Base-by-base conservation (phyloP, 108 stramenopile genomes). In the Fistulifera pelliculosa region DNA sequence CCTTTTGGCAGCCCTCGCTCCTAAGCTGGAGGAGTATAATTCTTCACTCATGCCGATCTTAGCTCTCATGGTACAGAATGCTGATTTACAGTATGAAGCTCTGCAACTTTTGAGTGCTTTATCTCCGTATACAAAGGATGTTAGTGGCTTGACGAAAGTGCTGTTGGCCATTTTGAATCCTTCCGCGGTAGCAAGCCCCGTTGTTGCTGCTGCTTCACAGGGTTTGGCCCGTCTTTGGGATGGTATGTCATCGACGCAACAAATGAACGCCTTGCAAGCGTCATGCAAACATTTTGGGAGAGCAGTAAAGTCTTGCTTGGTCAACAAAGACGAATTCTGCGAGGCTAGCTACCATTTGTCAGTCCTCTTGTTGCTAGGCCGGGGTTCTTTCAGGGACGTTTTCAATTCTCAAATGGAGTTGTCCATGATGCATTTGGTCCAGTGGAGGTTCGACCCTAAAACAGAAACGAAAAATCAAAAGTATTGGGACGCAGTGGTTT, bases 401-500 rank as follows among this genome's bases (percentile, higher is more conserved):
- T 66, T 73, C 23, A 60, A 61, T 16, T 19, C 49, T 1, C 21
- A 60, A 25, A 16, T 63, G 22, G 16, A 74, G 14, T 25, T 21
- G 31, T 41, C 67, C 3, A 56, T 81, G 40, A 56, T 65, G 39
- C 45, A 65, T 44, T 52, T 69, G 23, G 54, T 64, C 45, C 65
- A 74, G 45, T 75, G 71, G 69, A 60, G 74, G 12, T 66, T 57
- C 52, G 79, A 80, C 53, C 58, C 76, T 1, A 78, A 77, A 31
- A 58, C 71, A 17, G 55, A 56, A 49, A 59, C 49, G 7, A 55
- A 68, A 28, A 68, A 74, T 7, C 27, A 12, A 15, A 52, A 56
- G 7, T 68, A 66, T 50, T 85, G 81, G 81, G 68, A 79, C 60
- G 83, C 81, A n/a, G 54, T 74, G 1, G 50, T 68, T 19, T 69